Evolutionary conservation across 2,329 filamentous ascomycete species (phyloP).

Genomic region (Neofusicoccum laricinum): DNA sequence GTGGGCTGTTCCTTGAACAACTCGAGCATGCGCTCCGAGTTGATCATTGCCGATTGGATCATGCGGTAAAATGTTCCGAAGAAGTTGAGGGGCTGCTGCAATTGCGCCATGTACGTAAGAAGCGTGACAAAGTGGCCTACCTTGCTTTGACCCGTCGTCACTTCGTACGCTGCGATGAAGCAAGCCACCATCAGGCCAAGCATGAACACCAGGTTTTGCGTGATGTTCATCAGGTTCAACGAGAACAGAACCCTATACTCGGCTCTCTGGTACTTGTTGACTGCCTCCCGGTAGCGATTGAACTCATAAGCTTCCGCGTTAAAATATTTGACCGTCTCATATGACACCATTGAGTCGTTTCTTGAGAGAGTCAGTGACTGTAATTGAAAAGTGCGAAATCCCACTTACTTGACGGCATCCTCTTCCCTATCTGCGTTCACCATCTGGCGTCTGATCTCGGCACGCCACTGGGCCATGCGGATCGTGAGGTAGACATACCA

Average conservation of each 20-base stretch:
- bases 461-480: constrained; percentile 89
- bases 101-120: constrained; percentile 70
- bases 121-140: constrained; percentile 69
- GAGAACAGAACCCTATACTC: constrained; percentile 57
- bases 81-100: constrained; percentile 68
- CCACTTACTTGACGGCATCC: constrained; percentile 79
- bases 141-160: constrained; percentile 58
- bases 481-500: constrained; percentile 97
- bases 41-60: constrained; percentile 96
- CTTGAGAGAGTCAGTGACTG: constrained; percentile 35
- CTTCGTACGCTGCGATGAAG: constrained; percentile 68
- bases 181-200: constrained; percentile 64
- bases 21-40: constrained; percentile 89
- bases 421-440: constrained; percentile 93
- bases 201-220: constrained; percentile 63
- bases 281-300: constrained; percentile 54
- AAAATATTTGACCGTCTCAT: constrained; percentile 73
- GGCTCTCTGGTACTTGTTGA: constrained; percentile 55
- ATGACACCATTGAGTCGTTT: constrained; percentile 98
- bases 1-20: constrained; percentile 95
- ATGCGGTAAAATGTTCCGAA: constrained; percentile 94
- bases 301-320: constrained; percentile 61
- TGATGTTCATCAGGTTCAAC: constrained; percentile 58
- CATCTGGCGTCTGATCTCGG: constrained; percentile 88
- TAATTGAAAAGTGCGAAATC: neutral